Conservation (phyloP, 1,139 yeast genomes). For the Eremothecium sinecaudum region DNA sequence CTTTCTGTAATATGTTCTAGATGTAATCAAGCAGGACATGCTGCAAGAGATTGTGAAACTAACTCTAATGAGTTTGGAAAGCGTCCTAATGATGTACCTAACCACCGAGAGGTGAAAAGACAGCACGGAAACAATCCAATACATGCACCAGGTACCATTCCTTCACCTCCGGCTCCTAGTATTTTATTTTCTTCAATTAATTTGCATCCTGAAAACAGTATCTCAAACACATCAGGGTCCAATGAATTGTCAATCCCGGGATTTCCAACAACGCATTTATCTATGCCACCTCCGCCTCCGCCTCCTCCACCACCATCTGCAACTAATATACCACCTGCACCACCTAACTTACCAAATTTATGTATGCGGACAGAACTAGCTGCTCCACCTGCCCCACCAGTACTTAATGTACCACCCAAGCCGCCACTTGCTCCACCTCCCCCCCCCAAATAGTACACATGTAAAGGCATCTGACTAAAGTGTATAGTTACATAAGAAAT, state of each 20-base stretch:
- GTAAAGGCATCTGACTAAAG: no score
- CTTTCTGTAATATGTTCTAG: constrained; percentile 58
- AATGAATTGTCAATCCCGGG: neutral
- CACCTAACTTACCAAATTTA: no score
- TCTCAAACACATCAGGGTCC: neutral
- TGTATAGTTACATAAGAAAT: no score
- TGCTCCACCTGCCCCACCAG: no score
- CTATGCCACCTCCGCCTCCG: constrained; percentile 1
- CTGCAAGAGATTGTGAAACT: constrained; percentile 71
- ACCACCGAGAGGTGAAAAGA: neutral
- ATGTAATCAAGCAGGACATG: constrained; percentile 82
- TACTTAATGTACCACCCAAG: no score
- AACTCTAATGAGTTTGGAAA: neutral
- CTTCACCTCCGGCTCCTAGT: constrained; percentile 1
- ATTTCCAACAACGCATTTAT: neutral
- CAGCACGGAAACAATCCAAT: neutral
- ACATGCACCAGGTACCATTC: neutral
- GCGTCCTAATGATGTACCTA: constrained; percentile 1
- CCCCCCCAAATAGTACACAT: no score
- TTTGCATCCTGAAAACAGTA: neutral
- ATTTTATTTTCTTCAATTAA: neutral
- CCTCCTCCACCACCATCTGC: constrained; percentile 1
- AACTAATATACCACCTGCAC: neutral
- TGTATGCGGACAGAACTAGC: no score
- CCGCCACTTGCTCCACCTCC: no score